Conservation (phyloP, 1,139 yeast genomes). For the Geotrichum europaeum region DNA sequence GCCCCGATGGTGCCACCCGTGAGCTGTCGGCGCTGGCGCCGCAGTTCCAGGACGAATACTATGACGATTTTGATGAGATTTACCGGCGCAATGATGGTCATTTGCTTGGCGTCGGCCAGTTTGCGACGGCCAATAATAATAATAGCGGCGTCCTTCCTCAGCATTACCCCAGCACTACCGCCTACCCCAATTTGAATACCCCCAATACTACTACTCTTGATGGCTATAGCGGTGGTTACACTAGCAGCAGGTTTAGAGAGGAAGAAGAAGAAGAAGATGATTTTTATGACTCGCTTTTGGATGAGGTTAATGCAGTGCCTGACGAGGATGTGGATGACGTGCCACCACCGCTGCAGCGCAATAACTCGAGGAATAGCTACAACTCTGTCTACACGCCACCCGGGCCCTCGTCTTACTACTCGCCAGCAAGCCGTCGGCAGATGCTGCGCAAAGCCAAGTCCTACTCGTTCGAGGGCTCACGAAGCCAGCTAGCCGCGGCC, state of each 20-base stretch:
- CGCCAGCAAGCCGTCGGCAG: background rate
- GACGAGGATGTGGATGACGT: background rate
- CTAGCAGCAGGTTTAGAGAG: background rate
- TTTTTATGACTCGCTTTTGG: slow-evolving; percentile 16
- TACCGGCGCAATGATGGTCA: background rate
- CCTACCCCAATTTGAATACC: background rate
- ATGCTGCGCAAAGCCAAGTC: slow-evolving; percentile 17
- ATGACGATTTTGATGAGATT: background rate
- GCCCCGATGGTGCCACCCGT: background rate
- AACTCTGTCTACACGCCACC: background rate
- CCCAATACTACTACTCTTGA: background rate
- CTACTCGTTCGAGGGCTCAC: slow-evolving; percentile 13
- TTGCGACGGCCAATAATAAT: background rate
- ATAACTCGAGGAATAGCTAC: background rate
- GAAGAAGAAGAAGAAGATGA: slow-evolving; percentile 9
- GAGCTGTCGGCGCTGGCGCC: background rate
- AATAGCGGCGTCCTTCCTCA: background rate
- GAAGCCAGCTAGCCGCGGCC: slow-evolving; percentile 1
- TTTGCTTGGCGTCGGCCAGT: background rate
- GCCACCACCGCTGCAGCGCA: background rate
- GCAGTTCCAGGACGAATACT: background rate
- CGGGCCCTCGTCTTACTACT: background rate
- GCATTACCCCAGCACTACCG: background rate
- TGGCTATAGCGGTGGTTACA: background rate
- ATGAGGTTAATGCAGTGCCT: slow-evolving; percentile 18